phyloP scores from a whole-genome alignment of 345 rosid species.

The Eucalyptus viminalis region DNA sequence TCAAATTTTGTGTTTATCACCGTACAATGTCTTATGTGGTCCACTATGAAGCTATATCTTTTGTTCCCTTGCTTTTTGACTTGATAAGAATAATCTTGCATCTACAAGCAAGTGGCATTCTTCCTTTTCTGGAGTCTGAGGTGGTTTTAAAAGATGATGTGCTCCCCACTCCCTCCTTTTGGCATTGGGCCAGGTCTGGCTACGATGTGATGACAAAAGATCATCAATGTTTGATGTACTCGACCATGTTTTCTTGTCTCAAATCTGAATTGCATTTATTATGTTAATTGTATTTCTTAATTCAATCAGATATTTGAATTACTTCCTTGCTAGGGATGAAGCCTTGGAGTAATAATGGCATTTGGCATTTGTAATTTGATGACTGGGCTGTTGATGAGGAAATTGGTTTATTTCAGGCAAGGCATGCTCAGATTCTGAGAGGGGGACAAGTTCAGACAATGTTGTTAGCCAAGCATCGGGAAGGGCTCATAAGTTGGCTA shows the following conservation, averaged over 20 bases:
- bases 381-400: background rate
- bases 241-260: background rate
- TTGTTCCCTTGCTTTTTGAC: background rate
- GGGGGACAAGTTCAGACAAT: conserved; percentile 44
- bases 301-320: background rate
- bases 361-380: background rate
- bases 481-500: conserved; percentile 67
- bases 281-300: background rate
- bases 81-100: background rate
- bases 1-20: background rate
- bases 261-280: background rate
- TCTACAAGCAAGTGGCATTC: background rate
- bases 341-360: background rate
- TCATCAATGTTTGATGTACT: background rate
- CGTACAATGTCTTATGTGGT: background rate
- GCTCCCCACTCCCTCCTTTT: background rate
- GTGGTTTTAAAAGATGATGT: background rate
- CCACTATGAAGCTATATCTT: background rate
- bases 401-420: conserved; percentile 33
- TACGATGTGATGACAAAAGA: background rate
- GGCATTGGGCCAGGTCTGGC: background rate
- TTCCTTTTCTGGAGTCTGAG: background rate
- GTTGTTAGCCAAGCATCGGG: conserved; percentile 49
- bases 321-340: background rate
- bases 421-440: conserved; percentile 63